These are phyloP conservation scores for Xylaria grammica DNA, from an alignment of 495 filamentous ascomycete genomes.

Conservation along the genomic window DNA sequence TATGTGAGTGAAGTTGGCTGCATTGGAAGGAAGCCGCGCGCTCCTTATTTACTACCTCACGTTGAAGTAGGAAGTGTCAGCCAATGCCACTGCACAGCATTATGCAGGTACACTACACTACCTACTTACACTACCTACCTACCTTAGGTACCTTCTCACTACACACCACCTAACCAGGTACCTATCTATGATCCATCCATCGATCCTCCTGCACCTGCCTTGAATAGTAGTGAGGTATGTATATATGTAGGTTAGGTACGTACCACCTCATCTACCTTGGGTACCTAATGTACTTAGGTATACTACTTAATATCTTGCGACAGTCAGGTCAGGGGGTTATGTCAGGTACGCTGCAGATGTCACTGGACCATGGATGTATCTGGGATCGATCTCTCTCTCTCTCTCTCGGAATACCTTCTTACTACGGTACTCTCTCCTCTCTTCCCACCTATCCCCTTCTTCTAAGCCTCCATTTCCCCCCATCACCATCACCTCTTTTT, in stretches of 20 bases:
- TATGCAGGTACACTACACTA: too few species aligned
- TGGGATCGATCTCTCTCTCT: not conserved
- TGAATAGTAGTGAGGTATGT: too few species aligned
- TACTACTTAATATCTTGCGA: not conserved
- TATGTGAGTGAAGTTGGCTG: too few species aligned
- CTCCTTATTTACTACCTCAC: too few species aligned
- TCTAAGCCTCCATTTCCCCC: not conserved
- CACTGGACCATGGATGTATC: not conserved
- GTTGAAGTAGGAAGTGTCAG: not conserved
- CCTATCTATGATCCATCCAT: too few species aligned
- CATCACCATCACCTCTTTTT: constrained; percentile 4
- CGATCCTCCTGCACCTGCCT: too few species aligned
- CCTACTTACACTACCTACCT: not conserved
- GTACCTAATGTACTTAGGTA: too few species aligned
- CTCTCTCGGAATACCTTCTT: not conserved
- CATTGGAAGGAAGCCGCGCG: constrained; percentile 9
- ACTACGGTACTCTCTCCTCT: not conserved
- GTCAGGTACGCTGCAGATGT: too few species aligned
- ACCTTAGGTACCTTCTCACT: too few species aligned
- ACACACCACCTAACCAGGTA: too few species aligned
- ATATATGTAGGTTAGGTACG: not conserved
- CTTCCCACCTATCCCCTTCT: not conserved
- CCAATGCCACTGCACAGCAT: not conserved
- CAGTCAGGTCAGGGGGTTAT: not conserved
- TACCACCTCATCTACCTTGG: not conserved